A percentile compares a stretch with the other conserved stretches of the same genome.
These are phyloP conservation scores for Pestalotiopsis sp. DNA, from an alignment of 2,329 filamentous ascomycete species.

Conservation along the genomic window DNA sequence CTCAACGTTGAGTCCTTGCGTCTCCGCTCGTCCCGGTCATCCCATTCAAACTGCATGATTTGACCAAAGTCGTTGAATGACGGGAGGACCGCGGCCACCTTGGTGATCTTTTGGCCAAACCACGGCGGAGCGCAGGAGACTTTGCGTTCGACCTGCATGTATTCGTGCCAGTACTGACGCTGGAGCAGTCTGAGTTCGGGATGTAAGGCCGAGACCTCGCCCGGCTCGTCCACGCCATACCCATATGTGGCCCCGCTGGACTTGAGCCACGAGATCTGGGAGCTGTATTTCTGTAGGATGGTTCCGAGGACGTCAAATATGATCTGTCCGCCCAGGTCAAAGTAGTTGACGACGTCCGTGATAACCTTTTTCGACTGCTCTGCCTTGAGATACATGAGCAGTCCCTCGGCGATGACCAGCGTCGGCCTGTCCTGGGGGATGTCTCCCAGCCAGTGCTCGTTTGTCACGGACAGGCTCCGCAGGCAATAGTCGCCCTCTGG, in stretches of 20 bases:
- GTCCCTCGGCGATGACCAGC: conserved; percentile 23
- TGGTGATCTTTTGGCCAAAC: neutral
- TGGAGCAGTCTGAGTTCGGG: conserved; percentile 3
- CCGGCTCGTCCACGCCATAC: conserved; percentile 6
- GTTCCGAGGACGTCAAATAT: conserved; percentile 1
- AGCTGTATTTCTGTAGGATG: conserved; percentile 1
- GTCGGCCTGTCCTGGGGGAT: conserved; percentile 22
- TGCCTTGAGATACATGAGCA: conserved; percentile 22
- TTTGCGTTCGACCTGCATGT: conserved; percentile 5
- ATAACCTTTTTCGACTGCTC: conserved; percentile 11
- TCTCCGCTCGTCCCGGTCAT: neutral
- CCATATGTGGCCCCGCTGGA: conserved; percentile 3
- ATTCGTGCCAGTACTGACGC: neutral
- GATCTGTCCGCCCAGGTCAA: conserved; percentile 4
- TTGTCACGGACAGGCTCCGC: conserved; percentile 17
- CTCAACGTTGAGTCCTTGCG: neutral
- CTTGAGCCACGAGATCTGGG: conserved; percentile 5
- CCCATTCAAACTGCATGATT: neutral
- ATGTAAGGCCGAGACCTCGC: neutral
- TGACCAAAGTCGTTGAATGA: conserved; percentile 1
- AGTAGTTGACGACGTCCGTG: conserved; percentile 5
- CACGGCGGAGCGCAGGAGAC: neutral
- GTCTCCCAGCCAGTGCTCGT: conserved; percentile 20
- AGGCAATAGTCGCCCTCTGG: conserved; percentile 12
- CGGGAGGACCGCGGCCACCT: neutral